Evolutionary conservation across 2,329 filamentous ascomycete species (phyloP), one percentile per base, ranked within the genome.

Genomic region (Apiospora hydei): DNA sequence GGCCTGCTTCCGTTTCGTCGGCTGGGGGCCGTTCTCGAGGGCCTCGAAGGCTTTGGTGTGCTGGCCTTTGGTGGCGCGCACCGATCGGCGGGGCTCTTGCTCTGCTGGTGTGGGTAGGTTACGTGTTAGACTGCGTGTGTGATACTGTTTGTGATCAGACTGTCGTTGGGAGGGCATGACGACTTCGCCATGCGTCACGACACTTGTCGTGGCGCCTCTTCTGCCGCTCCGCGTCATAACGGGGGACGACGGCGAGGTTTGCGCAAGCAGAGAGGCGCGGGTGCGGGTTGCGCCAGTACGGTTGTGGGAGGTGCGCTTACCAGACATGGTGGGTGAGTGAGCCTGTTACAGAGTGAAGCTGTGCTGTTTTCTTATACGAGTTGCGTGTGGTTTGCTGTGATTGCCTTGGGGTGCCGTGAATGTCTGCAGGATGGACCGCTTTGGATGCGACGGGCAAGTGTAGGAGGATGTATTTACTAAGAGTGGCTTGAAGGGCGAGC

Each of bases 11-110:
- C 84, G 84, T 79, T 91, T 91, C 70, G 88, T 84, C 11, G 83
- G 82, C 71, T 88, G 85, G 72, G 85, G 80, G 3, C 85, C 85
- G 74, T 88, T 86, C 72, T 94, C 93, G 77, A 93, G 88, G 71
- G 92, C 88, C 80, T 98, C 95, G 77, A 94, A 92, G 76, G 93
- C 93, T 83, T 98, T 98, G 38, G 91, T 92, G 83, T 98, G 95
- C 79, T 98, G 95, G 81, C 96, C 96, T 81, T 99, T 99, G 75
- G 96, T 99, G 78, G 96, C 95, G 79, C 96, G 93, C 76, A 96
- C 95, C 61, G 96, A 99, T 81, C 96, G 94, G 82, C 96, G 93
- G 72, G 95, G 94, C 88, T 98, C 96, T 72, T 85, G 82, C 83
- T 90, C 88, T 81, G 82, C 82, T 83, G 77, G 67, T 69, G 68